Base-by-base conservation (phyloP, 768 basidiomycete genomes). In the Lactifluus hygrophoroides region DNA sequence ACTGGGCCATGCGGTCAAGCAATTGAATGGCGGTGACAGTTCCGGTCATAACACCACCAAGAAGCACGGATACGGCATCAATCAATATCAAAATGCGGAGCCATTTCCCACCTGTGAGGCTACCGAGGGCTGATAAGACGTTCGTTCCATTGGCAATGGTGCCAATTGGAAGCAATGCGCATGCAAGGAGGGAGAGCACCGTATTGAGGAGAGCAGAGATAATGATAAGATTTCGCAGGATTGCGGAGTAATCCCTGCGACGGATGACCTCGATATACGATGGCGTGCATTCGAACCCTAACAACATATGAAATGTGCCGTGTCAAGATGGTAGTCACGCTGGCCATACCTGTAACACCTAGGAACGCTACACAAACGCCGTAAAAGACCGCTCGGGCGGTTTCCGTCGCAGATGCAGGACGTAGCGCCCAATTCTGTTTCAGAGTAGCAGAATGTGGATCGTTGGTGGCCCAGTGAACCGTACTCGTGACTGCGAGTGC, bases 221-320 rank as follows among this genome's bases (percentile, higher is more conserved):
- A 43, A 52, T 25, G 16, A 64, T 64, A 14, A 64, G 27, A 40
- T 64, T 63, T 50, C 63, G 54, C 13, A 64, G 25, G 16, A 64
- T 58, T 1, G 61, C 44, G 19, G 63, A 32, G 44, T 64, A 63
- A 16, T 62, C 58, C 23, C 47, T 62, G 4, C 54, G 54, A 17
- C 42, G 52, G 34, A 64, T 64, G 10, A 61, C 37, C 19, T 58
- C 57, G 8, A 64, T 58, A 46, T 64, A 64, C 2, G 63, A 58
- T 1, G 63, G 63, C 13, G 63, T 64, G 51, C 63, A 64, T 54
- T 64, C 63, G 4, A 64, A 64, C 2, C 63, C 63, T 64, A 37
- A 5, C 21, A 3, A 9, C 17, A 21, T 17, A 35, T 57, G 9
- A 27, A 38, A 25, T 3, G 16, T 19, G 48, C 34, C 4, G 10